These are phyloP conservation scores for Coffea humblotiana DNA, from an alignment of 305 asterid species.

Conservation along the genomic window DNA sequence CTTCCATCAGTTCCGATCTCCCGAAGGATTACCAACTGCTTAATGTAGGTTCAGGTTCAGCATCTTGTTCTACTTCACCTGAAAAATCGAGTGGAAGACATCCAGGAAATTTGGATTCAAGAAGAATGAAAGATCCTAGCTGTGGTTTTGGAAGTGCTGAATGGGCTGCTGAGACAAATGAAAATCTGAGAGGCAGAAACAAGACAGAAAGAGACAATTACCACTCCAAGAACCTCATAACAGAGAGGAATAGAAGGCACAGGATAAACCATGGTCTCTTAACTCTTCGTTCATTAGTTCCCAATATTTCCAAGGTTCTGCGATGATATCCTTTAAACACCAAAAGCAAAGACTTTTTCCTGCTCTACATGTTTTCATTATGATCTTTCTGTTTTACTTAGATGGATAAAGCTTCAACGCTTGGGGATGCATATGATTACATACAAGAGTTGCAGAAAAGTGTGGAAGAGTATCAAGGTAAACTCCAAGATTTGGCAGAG, in stretches of 20 bases:
- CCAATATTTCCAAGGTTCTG: constrained; percentile 76
- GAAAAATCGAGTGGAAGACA: constrained; percentile 31
- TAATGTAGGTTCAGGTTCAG: constrained; percentile 21
- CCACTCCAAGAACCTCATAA: constrained; percentile 74
- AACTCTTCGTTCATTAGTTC: constrained; percentile 80
- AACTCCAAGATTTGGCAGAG: constrained; percentile 43
- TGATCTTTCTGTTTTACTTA: constrained; percentile 11
- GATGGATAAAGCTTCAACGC: constrained; percentile 69
- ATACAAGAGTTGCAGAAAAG: constrained; percentile 51
- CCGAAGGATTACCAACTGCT: constrained; percentile 39
- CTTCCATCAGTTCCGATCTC: constrained; percentile 58
- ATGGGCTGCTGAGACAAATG: constrained; percentile 16
- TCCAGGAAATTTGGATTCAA: constrained; percentile 22
- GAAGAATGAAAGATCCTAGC: constrained; percentile 24
- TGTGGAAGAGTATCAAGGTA: constrained; percentile 33
- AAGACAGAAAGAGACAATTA: constrained; percentile 41
- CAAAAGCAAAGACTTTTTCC: background rate
- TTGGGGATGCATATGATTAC: constrained; percentile 71
- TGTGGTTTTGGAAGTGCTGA: constrained; percentile 14
- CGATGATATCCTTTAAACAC: background rate
- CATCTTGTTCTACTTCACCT: constrained; percentile 24
- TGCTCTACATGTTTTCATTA: background rate
- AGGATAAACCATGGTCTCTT: constrained; percentile 66
- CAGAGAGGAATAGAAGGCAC: constrained; percentile 82
- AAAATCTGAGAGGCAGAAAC: constrained; percentile 22